These are phyloP conservation scores for Solanum medicagineum DNA, from an alignment of 257 asterid genomes.

Conservation along the genomic window DNA sequence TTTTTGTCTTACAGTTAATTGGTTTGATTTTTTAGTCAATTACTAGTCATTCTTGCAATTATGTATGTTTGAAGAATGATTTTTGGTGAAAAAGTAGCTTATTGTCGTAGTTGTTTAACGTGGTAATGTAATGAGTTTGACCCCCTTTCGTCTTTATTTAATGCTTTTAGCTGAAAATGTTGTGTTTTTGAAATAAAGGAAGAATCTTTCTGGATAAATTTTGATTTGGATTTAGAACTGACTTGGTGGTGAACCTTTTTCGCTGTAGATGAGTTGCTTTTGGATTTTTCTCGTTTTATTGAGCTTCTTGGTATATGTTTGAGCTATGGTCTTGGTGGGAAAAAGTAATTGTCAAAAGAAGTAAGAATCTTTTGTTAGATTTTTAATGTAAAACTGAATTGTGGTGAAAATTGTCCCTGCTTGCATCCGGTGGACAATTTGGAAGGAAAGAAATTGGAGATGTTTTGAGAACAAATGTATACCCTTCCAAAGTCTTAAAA, in stretches of 20 bases:
- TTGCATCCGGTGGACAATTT: too few relatives aligned
- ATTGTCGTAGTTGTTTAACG: background rate
- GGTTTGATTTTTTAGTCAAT: background rate
- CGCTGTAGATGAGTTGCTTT: background rate
- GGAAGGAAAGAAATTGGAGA: too few relatives aligned
- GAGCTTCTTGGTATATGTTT: background rate
- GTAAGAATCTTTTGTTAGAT: background rate
- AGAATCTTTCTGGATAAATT: background rate
- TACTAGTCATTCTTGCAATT: background rate
- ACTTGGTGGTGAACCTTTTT: background rate
- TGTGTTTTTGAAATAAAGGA: background rate
- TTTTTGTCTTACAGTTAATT: background rate
- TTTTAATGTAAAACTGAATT: background rate
- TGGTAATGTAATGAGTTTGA: background rate
- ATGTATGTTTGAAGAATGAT: background rate
- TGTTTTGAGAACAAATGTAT: too few relatives aligned
- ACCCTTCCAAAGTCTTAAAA: too few relatives aligned
- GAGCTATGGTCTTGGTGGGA: background rate
- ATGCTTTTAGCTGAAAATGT: background rate
- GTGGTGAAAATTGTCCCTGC: too few relatives aligned
- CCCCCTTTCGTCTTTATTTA: background rate
- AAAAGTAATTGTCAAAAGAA: background rate
- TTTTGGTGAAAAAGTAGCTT: slow-evolving; percentile 32
- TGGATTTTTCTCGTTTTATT: background rate
- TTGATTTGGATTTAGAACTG: background rate